Conservation (phyloP, 2,329 filamentous ascomycete genomes). For the Aureobasidium pullulans region DNA sequence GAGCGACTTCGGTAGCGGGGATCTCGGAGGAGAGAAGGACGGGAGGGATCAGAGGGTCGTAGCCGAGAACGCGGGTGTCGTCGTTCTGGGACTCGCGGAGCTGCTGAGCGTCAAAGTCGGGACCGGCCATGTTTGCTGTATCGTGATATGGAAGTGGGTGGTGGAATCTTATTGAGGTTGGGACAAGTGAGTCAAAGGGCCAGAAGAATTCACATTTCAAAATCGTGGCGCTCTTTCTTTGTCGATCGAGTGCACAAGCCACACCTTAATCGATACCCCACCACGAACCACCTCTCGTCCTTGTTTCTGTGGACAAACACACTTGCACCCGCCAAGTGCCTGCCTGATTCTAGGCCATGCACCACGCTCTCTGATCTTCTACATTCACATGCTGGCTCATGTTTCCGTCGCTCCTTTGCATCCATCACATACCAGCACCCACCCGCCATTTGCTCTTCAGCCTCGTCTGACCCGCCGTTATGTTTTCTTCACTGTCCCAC, state of each 20-base stretch:
- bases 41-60: conserved; percentile 88
- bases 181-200: not conserved
- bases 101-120: conserved; percentile 6
- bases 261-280: not conserved
- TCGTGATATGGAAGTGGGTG: not conserved
- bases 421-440: not conserved
- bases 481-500: conserved; percentile 11
- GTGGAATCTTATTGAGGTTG: not conserved
- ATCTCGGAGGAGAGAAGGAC: conserved; percentile 82
- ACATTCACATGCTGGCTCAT: conserved; percentile 9
- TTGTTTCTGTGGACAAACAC: not conserved
- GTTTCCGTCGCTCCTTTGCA: not conserved
- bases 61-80: conserved; percentile 59
- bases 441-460: not conserved
- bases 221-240: not conserved
- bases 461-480: not conserved
- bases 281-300: not conserved
- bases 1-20: conserved; percentile 53
- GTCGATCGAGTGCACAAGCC: not conserved
- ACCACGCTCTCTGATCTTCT: conserved; percentile 2
- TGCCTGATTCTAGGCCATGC: not conserved
- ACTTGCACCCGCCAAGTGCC: not conserved
- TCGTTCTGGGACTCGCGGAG: conserved; percentile 9
- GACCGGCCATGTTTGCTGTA: conserved; percentile 2
- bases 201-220: not conserved